Conservation (phyloP, 495 filamentous ascomycete genomes). For the Cryomyces minteri region DNA sequence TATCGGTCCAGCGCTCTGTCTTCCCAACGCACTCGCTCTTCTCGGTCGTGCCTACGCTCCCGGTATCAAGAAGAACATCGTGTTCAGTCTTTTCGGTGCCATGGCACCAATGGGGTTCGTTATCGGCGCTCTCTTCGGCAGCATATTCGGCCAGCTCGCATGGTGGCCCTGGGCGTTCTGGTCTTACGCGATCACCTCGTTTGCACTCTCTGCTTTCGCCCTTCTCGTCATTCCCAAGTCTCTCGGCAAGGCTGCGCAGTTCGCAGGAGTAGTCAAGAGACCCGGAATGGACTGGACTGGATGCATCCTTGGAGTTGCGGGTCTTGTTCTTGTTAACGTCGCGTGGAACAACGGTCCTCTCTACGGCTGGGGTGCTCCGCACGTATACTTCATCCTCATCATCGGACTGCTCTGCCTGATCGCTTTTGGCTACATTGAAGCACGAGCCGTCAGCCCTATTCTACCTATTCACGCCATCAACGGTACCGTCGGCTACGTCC, state of each 20-base stretch:
- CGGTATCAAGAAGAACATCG: constrained; percentile 15
- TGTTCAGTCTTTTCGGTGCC: constrained; percentile 16
- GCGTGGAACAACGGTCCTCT: constrained; percentile 15
- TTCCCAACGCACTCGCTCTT: constrained; percentile 20
- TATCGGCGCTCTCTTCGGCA: constrained; percentile 11
- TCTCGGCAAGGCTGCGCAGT: constrained; percentile 2
- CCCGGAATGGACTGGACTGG: constrained; percentile 13
- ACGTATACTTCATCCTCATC: constrained; percentile 16
- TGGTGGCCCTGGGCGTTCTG: constrained; percentile 20
- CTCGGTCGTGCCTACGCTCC: constrained; percentile 15
- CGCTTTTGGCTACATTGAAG: constrained; percentile 12
- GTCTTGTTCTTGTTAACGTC: constrained; percentile 16
- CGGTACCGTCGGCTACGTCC: constrained; percentile 11
- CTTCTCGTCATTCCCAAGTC: constrained; percentile 9
- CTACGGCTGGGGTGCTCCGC: constrained; percentile 12
- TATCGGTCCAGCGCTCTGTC: constrained; percentile 18
- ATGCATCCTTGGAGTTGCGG: constrained; percentile 12
- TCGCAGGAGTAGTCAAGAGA: not conserved
- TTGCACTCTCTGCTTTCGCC: constrained; percentile 5
- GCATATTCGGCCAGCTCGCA: constrained; percentile 11
- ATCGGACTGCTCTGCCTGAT: constrained; percentile 12
- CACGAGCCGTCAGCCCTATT: constrained; percentile 9
- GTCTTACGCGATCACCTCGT: constrained; percentile 10
- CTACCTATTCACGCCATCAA: constrained; percentile 12
- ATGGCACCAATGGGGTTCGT: constrained; percentile 14